Evolutionary conservation across 805 yeast genomes (phyloP), one percentile per base, ranked within the genome.

Genomic region (Lachancea quebecensis): DNA sequence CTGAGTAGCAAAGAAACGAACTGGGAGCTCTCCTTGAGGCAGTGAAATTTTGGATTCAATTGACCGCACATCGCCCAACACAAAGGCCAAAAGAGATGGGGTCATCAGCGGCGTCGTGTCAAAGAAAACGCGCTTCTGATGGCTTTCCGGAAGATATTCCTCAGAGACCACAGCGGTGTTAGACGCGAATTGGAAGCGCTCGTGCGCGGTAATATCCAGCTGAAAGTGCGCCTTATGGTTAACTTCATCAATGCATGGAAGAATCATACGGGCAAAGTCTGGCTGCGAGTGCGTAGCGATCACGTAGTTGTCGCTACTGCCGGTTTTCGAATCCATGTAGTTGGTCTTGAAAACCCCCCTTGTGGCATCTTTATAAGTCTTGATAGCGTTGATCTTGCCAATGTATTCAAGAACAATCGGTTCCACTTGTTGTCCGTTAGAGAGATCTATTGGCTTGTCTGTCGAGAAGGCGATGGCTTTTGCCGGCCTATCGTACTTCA

Each of bases 211-310:
- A 21, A 84, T 60, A 2, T 73, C 56, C 28, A 85, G 62, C 46
- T 71, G 59, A 46, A 80, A 70, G 1, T 75, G 69, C 4, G 78
- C 71, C 56, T 81, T 83, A 29, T 65, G 60, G n/a, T 67, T 54
- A 6, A 79, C 71, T 54, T 83, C 89, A 59, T 85, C 93, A 10
- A 84, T 56, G 54, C 83, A 77, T 2, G 95, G 95, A 55, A 80
- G 80, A 10, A 85, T 73, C 39, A 58, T 56, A 51, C 82, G 69
- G 3, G 88, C 82, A 50, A 73, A 81, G 14, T 71, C 70, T 0
- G 93, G 89, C 58, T 84, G 90, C 36, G 79, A 72, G 56, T 85
- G 93, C 1, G 93, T 82, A 0, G 89, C 80, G 29, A 84, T 57
- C 10, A 83, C 65, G 46, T 65, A 72, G 49, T 76, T 73, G 47